phyloP scores from a whole-genome alignment of 108 stramenopile species.

The Nannochloropsis salina region DNA sequence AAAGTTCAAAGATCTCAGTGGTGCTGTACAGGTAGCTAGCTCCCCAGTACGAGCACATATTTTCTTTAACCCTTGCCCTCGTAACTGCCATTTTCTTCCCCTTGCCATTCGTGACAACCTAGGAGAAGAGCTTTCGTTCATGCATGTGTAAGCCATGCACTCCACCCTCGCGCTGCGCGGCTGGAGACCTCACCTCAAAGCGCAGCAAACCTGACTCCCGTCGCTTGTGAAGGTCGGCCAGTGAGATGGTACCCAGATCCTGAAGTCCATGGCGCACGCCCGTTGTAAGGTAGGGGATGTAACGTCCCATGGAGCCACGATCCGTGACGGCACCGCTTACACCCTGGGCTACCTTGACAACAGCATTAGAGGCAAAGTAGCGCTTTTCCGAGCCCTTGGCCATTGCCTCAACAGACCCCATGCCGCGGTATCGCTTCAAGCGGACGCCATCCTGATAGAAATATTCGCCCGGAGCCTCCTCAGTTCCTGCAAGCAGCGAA shows the following conservation, averaged over 20 bases:
- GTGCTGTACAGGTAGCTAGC: no score
- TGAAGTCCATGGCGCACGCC: constrained; percentile 96
- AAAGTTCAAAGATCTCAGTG: no score
- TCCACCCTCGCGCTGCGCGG: constrained; percentile 98
- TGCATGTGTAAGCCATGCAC: constrained; percentile 90
- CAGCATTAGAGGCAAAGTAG: constrained; percentile 84
- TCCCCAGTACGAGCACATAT: no score
- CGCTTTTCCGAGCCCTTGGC: constrained; percentile 87
- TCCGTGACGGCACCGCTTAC: constrained; percentile 98
- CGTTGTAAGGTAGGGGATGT: constrained; percentile 94
- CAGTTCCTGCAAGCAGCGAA: constrained; percentile 98
- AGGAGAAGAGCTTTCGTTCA: constrained; percentile 43
- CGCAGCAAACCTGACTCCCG: constrained; percentile 66
- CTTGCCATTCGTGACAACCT: not conserved
- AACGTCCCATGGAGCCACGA: constrained; percentile 79
- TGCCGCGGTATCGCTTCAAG: constrained; percentile 98
- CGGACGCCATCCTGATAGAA: constrained; percentile 99
- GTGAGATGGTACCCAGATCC: constrained; percentile 47
- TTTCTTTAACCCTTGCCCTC: no score
- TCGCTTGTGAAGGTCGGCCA: constrained; percentile 57
- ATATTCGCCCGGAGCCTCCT: constrained; percentile 98
- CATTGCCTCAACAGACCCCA: constrained; percentile 99
- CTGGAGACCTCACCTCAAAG: constrained; percentile 96
- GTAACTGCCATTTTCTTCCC: no score
- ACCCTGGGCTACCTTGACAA: constrained; percentile 98